Conservation (phyloP, 2,329 filamentous ascomycete genomes). For the Aureobasidium mangrovei region DNA sequence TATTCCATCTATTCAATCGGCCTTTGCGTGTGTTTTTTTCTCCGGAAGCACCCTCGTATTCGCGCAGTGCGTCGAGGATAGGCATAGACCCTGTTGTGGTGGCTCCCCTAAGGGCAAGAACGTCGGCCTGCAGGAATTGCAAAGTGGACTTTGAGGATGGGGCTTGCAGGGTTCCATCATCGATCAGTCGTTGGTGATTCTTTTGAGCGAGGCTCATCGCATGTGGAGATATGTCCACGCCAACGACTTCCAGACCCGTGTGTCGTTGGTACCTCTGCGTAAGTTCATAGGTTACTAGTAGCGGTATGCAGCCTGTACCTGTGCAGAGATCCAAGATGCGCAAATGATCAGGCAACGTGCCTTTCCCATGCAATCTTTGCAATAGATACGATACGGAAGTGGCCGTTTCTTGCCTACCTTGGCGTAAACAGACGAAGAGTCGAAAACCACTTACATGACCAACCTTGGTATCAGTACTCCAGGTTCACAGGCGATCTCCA, state of each 20-base stretch:
- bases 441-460: conserved; percentile 16
- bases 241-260: conserved; percentile 45
- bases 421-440: neutral
- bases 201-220: conserved; percentile 57
- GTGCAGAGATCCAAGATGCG: conserved; percentile 79
- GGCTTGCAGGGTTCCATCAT: neutral
- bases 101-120: conserved; percentile 18
- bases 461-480: conserved; percentile 81
- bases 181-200: conserved; percentile 41
- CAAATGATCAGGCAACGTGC: conserved; percentile 29
- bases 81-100: neutral
- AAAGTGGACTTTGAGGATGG: neutral
- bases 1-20: conserved; percentile 31
- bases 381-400: conserved; percentile 30
- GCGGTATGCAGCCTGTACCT: conserved; percentile 80
- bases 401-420: conserved; percentile 39
- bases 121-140: conserved; percentile 29
- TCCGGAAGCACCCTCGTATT: neutral
- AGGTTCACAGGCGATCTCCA: conserved; percentile 66
- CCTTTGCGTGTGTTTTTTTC: neutral
- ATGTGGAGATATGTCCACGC: conserved; percentile 61
- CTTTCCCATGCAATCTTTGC: conserved; percentile 21
- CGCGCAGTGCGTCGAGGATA: neutral
- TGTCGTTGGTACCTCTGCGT: conserved; percentile 19
- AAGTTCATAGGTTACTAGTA: conserved; percentile 62